Conservation (phyloP, 768 basidiomycete genomes). For the Pulveroboletus sp. region DNA sequence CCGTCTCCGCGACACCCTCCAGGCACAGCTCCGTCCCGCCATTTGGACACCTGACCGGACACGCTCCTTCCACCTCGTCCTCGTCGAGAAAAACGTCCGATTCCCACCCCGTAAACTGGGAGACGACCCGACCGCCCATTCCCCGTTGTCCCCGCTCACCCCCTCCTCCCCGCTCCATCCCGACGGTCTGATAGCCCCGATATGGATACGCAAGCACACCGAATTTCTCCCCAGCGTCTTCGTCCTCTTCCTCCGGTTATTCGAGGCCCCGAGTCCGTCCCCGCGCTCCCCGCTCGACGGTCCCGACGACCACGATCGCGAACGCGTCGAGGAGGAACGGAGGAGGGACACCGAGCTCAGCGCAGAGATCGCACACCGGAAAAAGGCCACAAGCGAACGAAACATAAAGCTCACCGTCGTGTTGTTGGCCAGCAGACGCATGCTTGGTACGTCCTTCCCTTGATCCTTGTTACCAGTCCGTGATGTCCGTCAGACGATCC, state of each 20-base stretch:
- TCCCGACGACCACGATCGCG: conserved; percentile 53
- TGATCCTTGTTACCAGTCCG: background rate
- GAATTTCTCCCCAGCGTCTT: conserved; percentile 90
- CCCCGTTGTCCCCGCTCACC: conserved; percentile 90
- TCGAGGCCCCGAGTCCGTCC: conserved; percentile 52
- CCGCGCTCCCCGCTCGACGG: conserved; percentile 52
- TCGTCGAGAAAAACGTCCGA: conserved; percentile 79
- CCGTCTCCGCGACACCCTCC: conserved; percentile 67
- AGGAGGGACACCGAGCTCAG: conserved; percentile 72
- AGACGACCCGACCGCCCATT: conserved; percentile 67
- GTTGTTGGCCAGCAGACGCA: conserved; percentile 79
- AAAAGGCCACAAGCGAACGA: conserved; percentile 76
- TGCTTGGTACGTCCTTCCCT: conserved; percentile 68
- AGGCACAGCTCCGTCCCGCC: conserved; percentile 56
- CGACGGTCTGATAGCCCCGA: conserved; percentile 93
- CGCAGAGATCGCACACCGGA: conserved; percentile 72
- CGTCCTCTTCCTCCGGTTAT: conserved; percentile 84
- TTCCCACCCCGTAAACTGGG: conserved; percentile 86
- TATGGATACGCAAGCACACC: conserved; percentile 97
- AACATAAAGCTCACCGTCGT: conserved; percentile 94
- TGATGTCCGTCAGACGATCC: conserved; percentile 63
- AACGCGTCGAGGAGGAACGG: conserved; percentile 65
- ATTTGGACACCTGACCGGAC: conserved; percentile 72
- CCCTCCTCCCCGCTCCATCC: conserved; percentile 87
- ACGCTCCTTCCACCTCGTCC: conserved; percentile 74